Percentiles rank a stretch among this genome's conserved stretches.
Evolutionary conservation across 495 filamentous ascomycete species (phyloP).

Genomic region (Penicillium bovifimosum): DNA sequence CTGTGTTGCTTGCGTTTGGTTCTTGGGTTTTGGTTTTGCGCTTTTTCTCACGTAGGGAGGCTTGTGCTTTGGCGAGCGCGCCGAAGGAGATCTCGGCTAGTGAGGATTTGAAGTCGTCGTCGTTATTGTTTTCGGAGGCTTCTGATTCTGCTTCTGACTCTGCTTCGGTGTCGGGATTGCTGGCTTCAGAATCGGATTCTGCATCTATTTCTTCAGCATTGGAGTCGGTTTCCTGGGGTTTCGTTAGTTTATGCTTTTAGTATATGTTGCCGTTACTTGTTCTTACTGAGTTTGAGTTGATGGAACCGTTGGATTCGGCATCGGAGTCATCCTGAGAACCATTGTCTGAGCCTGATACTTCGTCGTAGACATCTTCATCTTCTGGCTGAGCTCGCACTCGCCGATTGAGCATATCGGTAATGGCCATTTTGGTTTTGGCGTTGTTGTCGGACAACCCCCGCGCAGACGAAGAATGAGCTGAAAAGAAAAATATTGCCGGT

Average conservation of each 20-base stretch:
- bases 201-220: constrained; percentile 16
- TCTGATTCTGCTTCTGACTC: neutral
- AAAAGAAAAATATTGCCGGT: constrained; percentile 26
- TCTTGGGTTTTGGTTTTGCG: constrained; percentile 32
- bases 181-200: constrained; percentile 19
- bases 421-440: constrained; percentile 34
- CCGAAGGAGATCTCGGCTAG: constrained; percentile 70
- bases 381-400: constrained; percentile 54
- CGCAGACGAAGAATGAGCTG: constrained; percentile 1
- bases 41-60: constrained; percentile 48
- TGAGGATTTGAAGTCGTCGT: constrained; percentile 38
- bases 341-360: constrained; percentile 23
- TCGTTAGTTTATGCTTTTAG: neutral
- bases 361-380: constrained; percentile 43
- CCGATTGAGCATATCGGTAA: constrained; percentile 50
- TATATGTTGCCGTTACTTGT: neutral
- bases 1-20: constrained; percentile 13
- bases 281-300: neutral
- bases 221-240: constrained; percentile 5
- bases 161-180: constrained; percentile 15
- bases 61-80: constrained; percentile 78
- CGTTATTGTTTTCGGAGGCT: constrained; percentile 11
- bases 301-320: constrained; percentile 16
- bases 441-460: neutral
- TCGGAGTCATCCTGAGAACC: constrained; percentile 22